Evolutionary conservation across 1,284 basidiomycete genomes (phyloP).

Genomic region (Malassezia yamatoensis): DNA sequence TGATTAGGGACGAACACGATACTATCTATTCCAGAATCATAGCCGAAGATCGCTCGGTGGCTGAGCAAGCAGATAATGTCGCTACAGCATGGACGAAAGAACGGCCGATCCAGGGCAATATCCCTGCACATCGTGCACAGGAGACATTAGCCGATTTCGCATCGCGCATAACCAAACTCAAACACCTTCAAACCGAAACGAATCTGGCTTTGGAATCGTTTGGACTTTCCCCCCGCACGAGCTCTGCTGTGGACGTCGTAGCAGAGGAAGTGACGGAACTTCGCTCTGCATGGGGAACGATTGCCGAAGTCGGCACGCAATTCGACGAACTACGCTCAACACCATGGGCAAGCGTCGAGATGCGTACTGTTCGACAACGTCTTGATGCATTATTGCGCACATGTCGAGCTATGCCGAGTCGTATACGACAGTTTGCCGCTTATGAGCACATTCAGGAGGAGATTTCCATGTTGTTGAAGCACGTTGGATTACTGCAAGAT

Average conservation of each 20-base stretch:
- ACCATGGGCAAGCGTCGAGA: slow-evolving; percentile 73
- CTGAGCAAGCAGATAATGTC: slow-evolving; percentile 65
- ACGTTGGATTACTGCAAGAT: slow-evolving; percentile 77
- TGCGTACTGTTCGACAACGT: slow-evolving; percentile 85
- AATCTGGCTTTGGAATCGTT: slow-evolving; percentile 92
- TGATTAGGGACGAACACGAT: slow-evolving; percentile 93
- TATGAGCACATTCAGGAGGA: slow-evolving; percentile 96
- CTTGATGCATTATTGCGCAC: slow-evolving; percentile 77
- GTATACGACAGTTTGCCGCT: slow-evolving; percentile 97
- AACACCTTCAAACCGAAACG: slow-evolving; percentile 87
- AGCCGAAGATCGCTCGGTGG: slow-evolving; percentile 85
- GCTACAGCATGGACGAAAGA: slow-evolving; percentile 88
- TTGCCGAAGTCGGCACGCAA: slow-evolving; percentile 93
- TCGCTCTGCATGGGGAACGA: slow-evolving; percentile 95
- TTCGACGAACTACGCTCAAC: slow-evolving; percentile 78
- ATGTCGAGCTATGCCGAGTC: slow-evolving; percentile 94
- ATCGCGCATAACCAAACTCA: slow-evolving; percentile 71
- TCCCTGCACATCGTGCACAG: slow-evolving; percentile 89
- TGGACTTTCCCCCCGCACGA: slow-evolving; percentile 77
- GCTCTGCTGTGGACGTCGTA: slow-evolving; percentile 82
- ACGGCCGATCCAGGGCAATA: slow-evolving; percentile 86
- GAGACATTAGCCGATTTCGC: slow-evolving; percentile 91
- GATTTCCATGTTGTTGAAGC: slow-evolving; percentile 73
- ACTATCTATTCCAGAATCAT: slow-evolving; percentile 95
- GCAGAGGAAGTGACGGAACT: slow-evolving; percentile 90